Evolutionary conservation across 495 filamentous ascomycete species (phyloP).

Genomic region (Cryomyces minteri): DNA sequence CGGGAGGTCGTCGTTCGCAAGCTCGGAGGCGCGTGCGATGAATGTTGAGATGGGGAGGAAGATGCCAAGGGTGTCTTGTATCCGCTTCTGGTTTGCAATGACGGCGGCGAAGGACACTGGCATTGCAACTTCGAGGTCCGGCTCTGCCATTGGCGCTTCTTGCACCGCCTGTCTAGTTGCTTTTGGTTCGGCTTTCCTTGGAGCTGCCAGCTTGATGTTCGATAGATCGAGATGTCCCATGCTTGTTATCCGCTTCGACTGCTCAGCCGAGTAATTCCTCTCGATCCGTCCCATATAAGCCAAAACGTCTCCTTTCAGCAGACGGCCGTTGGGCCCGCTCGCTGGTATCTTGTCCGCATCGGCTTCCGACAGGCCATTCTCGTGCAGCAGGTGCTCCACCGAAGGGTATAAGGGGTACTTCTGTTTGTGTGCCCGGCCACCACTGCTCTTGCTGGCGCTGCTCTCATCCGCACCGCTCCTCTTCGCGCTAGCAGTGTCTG

Average conservation of each 20-base stretch:
- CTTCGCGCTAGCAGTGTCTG: slow-evolving; percentile 6
- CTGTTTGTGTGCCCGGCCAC: slow-evolving; percentile 38
- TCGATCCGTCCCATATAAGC: slow-evolving; percentile 69
- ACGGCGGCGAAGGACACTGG: slow-evolving; percentile 64
- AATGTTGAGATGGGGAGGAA: slow-evolving; percentile 75
- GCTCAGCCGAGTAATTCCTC: slow-evolving; percentile 45
- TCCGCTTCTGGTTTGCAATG: slow-evolving; percentile 56
- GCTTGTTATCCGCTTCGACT: slow-evolving; percentile 50
- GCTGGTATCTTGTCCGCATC: slow-evolving; percentile 65
- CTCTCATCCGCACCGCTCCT: neutral
- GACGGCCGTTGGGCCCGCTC: slow-evolving; percentile 71
- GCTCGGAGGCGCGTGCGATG: slow-evolving; percentile 58
- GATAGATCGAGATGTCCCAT: slow-evolving; percentile 75
- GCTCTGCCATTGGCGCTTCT: slow-evolving; percentile 23
- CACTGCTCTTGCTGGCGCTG: slow-evolving; percentile 14
- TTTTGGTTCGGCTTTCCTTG: slow-evolving; percentile 14
- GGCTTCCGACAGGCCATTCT: slow-evolving; percentile 51
- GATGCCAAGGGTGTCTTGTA: slow-evolving; percentile 56
- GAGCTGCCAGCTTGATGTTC: slow-evolving; percentile 65
- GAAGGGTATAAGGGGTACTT: slow-evolving; percentile 65
- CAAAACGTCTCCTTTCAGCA: slow-evolving; percentile 91
- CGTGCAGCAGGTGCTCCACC: slow-evolving; percentile 59
- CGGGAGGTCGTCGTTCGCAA: slow-evolving; percentile 77
- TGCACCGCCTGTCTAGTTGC: slow-evolving; percentile 23
- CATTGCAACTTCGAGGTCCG: slow-evolving; percentile 37